These are phyloP conservation scores for Peziza echinospora DNA, from an alignment of 495 filamentous ascomycete species.

Conservation along the genomic window DNA sequence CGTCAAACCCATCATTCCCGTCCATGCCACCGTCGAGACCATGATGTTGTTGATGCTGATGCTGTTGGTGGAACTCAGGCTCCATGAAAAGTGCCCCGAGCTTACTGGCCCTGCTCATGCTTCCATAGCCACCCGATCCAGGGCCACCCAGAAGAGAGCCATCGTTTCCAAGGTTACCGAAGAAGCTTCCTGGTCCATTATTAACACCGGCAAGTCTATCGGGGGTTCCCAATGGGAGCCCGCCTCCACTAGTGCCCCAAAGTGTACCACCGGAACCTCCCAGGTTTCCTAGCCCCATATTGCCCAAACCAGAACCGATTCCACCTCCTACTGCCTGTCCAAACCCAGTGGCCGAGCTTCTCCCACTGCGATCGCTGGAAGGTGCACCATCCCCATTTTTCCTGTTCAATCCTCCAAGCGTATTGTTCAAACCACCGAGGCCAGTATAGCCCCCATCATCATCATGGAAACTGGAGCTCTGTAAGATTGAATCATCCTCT, in stretches of 20 bases:
- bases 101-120: constrained; percentile 48
- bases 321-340: constrained; percentile 24
- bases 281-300: constrained; percentile 31
- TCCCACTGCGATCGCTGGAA: constrained; percentile 20
- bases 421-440: constrained; percentile 30
- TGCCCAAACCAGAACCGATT: constrained; percentile 21
- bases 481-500: constrained; percentile 25
- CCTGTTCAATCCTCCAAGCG: constrained; percentile 14
- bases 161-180: constrained; percentile 55
- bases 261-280: constrained; percentile 38
- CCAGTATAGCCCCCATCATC: constrained; percentile 36
- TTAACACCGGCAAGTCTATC: constrained; percentile 47
- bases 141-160: constrained; percentile 26
- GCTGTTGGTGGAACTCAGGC: constrained; percentile 43
- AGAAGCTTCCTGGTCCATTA: constrained; percentile 25
- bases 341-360: constrained; percentile 26
- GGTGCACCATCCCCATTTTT: constrained; percentile 19
- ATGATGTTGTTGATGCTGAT: constrained; percentile 40
- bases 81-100: constrained; percentile 54
- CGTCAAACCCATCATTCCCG: constrained; percentile 25
- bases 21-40: constrained; percentile 7
- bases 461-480: constrained; percentile 27
- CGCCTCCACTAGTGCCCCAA: constrained; percentile 23
- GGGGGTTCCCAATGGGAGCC: constrained; percentile 45
- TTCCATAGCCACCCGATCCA: constrained; percentile 25